Conservation (phyloP, 495 filamentous ascomycete genomes). For the Aspergillus indologenus region DNA sequence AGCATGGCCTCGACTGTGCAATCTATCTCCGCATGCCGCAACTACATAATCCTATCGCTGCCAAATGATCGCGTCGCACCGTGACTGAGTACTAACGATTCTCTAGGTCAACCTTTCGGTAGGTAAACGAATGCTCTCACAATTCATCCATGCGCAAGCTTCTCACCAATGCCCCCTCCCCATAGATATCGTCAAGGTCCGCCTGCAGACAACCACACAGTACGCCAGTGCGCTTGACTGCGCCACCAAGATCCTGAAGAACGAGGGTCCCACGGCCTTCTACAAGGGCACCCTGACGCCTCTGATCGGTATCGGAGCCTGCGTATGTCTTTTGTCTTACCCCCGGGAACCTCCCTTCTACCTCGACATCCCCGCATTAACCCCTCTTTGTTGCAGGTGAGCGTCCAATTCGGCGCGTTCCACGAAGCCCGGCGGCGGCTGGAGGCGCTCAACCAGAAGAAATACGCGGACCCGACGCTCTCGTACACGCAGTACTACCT, state of each 20-base stretch:
- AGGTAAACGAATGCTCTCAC: constrained; percentile 19
- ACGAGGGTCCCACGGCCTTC: constrained; percentile 88
- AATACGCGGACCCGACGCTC: constrained; percentile 50
- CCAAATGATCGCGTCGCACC: background rate
- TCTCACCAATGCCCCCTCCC: constrained; percentile 6
- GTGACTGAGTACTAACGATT: constrained; percentile 10
- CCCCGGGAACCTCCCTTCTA: background rate
- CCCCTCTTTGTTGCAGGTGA: constrained; percentile 49
- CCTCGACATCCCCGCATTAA: background rate
- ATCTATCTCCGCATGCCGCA: too few species aligned
- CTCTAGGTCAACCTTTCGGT: constrained; percentile 88
- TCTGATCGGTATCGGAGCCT: constrained; percentile 92
- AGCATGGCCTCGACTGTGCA: too few species aligned
- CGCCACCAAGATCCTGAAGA: constrained; percentile 77
- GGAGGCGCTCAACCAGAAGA: constrained; percentile 66
- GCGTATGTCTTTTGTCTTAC: constrained; percentile 46
- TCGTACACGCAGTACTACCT: constrained; percentile 84
- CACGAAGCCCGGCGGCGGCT: constrained; percentile 84
- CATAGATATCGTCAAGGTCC: constrained; percentile 96
- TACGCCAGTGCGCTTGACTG: constrained; percentile 78
- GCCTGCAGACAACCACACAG: constrained; percentile 81
- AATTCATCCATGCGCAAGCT: background rate
- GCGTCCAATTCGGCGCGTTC: constrained; percentile 97
- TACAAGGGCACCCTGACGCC: constrained; percentile 99
- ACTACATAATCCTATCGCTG: too few species aligned